Evolutionary conservation across 2,329 filamentous ascomycete genomes (phyloP), one percentile per base, ranked within the genome.

Genomic region (Aspergillus persii): DNA sequence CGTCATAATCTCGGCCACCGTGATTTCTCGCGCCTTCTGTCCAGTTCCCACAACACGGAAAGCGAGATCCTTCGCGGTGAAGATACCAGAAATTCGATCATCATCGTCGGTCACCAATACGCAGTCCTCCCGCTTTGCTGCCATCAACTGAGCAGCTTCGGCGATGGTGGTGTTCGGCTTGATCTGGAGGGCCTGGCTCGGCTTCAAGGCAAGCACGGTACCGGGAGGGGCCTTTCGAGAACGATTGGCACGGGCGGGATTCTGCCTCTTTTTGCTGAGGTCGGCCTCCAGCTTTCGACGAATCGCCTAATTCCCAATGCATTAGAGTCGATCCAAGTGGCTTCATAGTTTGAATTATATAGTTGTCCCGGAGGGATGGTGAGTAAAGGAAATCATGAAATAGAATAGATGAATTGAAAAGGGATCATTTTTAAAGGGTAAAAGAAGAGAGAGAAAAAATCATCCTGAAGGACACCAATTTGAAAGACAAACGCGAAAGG

Each of bases 1-100:
- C 74, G 95, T 99, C 95, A 99, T 99, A 77, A 99, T 99, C 74
- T 98, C 93, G 66, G 92, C 90, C 74, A 99, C 97, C 26, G 92
- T 96, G 68, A 98, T 87, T 73, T 89, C 91, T 75, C 86, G 89
- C 33, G 95, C 90, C 80, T 96, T 96, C 71, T 93, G 84, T 30
- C 95, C 95, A 57, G 88, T 87, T 57, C 94, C 95, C 29, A 99
- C 94, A 9, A 99, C 95, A 59, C 95, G 88, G 82, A 98, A 99
- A 18, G 95, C 95, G 73, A 99, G 83, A 81, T 99, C 95, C 82
- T 99, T 99, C 66, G 95, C 95, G 0, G 95, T 99, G 77, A 99
- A 99, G 76, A 99, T 99, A 79, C 95, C 95, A 49, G 95, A 91
- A 78, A 99, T 99, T 50, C 95, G 87, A 72, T 99, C 95, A 77